Evolutionary conservation across 2,329 filamentous ascomycete genomes (phyloP).

Genomic region (Pseudopithomyces maydicus): DNA sequence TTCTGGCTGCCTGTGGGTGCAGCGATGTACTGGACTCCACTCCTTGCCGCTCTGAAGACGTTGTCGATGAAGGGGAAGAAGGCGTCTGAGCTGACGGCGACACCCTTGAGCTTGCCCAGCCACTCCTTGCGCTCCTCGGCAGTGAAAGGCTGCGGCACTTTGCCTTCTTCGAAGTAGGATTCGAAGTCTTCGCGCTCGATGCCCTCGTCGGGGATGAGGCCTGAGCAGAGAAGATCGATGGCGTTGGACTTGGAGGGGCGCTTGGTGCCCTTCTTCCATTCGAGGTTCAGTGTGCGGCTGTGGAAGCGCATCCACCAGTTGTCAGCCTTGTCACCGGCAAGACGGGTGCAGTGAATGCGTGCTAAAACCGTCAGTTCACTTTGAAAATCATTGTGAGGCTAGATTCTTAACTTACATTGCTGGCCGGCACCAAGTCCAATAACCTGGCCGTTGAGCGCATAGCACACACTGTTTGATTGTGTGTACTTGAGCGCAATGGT

Average conservation of each 20-base stretch:
- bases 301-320: conserved; percentile 99
- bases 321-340: conserved; percentile 97
- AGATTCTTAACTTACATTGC: conserved; percentile 62
- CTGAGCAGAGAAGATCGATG: conserved; percentile 92
- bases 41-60: conserved; percentile 86
- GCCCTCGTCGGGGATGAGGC: conserved; percentile 81
- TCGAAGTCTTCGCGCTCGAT: conserved; percentile 87
- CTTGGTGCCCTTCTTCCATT: conserved; percentile 98
- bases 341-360: conserved; percentile 95
- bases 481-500: conserved; percentile 99
- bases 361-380: conserved; percentile 40
- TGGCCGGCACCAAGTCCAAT: conserved; percentile 94
- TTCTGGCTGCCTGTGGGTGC: conserved; percentile 91
- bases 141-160: conserved; percentile 79
- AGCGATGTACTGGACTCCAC: conserved; percentile 93
- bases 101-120: conserved; percentile 79
- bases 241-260: conserved; percentile 97
- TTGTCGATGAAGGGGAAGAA: conserved; percentile 99
- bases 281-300: conserved; percentile 81
- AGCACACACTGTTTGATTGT: conserved; percentile 97
- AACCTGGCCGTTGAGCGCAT: conserved; percentile 90
- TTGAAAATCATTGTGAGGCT: not conserved
- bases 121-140: conserved; percentile 83
- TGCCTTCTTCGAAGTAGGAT: conserved; percentile 77
- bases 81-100: conserved; percentile 90